These are phyloP conservation scores for Triticum aestivum DNA, from an alignment of 176 grass and related monocot genomes.

Conservation along the genomic window DNA sequence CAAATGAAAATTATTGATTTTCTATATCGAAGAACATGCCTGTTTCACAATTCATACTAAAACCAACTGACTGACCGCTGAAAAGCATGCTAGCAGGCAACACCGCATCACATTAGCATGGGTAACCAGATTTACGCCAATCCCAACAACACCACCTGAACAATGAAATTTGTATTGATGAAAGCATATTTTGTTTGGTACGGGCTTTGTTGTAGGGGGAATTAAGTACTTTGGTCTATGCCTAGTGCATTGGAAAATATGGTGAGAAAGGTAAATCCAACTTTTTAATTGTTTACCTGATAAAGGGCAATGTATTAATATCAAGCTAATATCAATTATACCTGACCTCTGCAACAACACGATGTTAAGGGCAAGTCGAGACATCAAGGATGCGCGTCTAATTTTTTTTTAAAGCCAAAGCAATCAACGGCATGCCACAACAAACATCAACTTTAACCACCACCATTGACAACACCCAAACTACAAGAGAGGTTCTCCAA, in stretches of 20 bases:
- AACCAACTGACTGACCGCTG: background rate
- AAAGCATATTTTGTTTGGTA: background rate
- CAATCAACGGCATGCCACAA: background rate
- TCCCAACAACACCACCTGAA: background rate
- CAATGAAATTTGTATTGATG: background rate
- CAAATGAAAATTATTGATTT: background rate
- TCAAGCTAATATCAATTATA: background rate
- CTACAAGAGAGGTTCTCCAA: background rate
- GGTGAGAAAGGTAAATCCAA: background rate
- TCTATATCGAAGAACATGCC: background rate
- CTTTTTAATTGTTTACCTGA: background rate
- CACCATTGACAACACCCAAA: background rate
- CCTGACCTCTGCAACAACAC: background rate
- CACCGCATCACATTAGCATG: conserved; percentile 1
- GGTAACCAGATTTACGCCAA: background rate
- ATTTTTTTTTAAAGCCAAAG: background rate
- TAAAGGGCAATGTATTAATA: too few relatives aligned
- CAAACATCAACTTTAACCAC: background rate
- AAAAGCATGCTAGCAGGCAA: background rate
- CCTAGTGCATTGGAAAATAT: background rate
- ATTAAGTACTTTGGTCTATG: background rate
- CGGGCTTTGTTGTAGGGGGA: background rate
- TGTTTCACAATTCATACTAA: background rate
- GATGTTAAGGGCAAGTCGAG: background rate
- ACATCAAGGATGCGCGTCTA: background rate